Percentiles rank a stretch among this genome's conserved stretches.
Evolutionary conservation across 306 rosid species (phyloP).

Genomic region (Trifolium pratense): DNA sequence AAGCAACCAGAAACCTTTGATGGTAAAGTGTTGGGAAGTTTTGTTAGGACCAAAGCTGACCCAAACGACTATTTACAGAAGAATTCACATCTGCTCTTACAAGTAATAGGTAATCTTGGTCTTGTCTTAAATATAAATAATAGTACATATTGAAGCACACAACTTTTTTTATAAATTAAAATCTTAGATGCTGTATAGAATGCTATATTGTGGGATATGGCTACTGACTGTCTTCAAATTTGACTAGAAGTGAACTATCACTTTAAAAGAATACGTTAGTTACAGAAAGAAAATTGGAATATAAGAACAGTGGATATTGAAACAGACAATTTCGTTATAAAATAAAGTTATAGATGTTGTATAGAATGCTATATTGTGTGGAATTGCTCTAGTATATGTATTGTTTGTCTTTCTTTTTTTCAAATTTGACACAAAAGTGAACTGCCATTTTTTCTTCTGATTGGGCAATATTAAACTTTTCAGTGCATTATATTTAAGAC

Average conservation of each 20-base stretch:
- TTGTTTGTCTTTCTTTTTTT: not conserved
- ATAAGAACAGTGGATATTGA: not conserved
- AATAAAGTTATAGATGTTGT: not conserved
- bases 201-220: constrained; percentile 11
- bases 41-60: constrained; percentile 68
- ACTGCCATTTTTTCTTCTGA: constrained; percentile 5
- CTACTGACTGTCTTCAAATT: not conserved
- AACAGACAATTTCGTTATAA: not conserved
- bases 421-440: not conserved
- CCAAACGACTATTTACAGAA: constrained; percentile 70
- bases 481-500: constrained; percentile 6
- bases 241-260: not conserved
- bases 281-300: not conserved
- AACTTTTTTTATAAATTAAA: constrained; percentile 14
- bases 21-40: constrained; percentile 69
- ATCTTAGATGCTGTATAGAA: constrained; percentile 1
- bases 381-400: not conserved
- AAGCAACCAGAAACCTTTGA: constrained; percentile 59
- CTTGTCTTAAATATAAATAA: constrained; percentile 22
- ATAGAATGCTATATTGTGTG: not conserved
- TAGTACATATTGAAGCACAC: not conserved
- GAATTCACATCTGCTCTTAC: constrained; percentile 66
- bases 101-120: constrained; percentile 63
- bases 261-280: not conserved
- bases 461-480: constrained; percentile 7